Conservation (phyloP, 306 rosid genomes). For the Ammopiptanthus mongolicus region DNA sequence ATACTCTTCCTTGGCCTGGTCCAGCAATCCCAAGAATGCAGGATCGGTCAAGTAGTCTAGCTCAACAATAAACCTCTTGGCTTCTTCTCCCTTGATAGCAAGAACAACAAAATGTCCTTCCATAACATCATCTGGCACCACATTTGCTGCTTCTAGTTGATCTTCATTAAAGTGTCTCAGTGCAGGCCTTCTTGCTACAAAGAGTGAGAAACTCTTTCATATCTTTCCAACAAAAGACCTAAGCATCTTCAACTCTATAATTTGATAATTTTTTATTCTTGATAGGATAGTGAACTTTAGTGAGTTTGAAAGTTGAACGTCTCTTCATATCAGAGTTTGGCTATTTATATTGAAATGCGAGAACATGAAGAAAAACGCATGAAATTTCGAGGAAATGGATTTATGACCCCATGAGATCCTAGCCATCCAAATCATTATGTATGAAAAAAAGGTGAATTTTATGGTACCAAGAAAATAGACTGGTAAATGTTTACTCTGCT, state of each 20-base stretch:
- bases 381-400: background rate
- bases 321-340: background rate
- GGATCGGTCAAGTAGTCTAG: slow-evolving; percentile 44
- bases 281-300: background rate
- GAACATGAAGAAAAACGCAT: background rate
- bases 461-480: too few species aligned
- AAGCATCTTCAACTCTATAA: slow-evolving; percentile 12
- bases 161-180: background rate
- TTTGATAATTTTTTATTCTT: background rate
- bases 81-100: slow-evolving; percentile 41
- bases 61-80: slow-evolving; percentile 45
- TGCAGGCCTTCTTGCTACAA: slow-evolving; percentile 1
- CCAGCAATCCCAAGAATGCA: slow-evolving; percentile 41
- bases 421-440: too few species aligned
- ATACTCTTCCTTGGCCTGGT: slow-evolving; percentile 52
- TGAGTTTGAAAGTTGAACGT: background rate
- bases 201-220: slow-evolving; percentile 30
- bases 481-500: too few species aligned
- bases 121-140: slow-evolving; percentile 36
- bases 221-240: slow-evolving; percentile 21
- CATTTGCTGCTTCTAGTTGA: slow-evolving; percentile 13
- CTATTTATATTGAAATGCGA: background rate
- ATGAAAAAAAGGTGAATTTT: too few species aligned
- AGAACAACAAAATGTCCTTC: slow-evolving; percentile 51
- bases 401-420: too few species aligned